A percentile compares a stretch with the other conserved stretches of the same genome.
These are phyloP conservation scores for Rhodotorula sp. DNA, from an alignment of 1,284 basidiomycete genomes.

Conservation along the genomic window DNA sequence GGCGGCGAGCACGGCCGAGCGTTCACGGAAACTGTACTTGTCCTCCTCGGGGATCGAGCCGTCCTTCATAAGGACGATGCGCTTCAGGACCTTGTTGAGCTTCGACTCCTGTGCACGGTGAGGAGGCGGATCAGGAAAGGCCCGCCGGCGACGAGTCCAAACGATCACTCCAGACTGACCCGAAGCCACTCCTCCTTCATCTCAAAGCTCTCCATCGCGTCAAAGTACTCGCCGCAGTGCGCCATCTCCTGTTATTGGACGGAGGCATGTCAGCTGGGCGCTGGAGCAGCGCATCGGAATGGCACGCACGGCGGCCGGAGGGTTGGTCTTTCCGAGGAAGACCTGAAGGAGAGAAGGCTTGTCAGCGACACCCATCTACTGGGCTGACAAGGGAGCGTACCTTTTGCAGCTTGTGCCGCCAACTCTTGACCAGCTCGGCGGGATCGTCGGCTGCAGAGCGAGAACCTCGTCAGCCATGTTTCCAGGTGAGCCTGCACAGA, in stretches of 20 bases:
- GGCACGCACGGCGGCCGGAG: constrained; percentile 45
- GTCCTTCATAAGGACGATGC: constrained; percentile 69
- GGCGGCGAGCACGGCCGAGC: constrained; percentile 56
- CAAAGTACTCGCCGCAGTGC: constrained; percentile 69
- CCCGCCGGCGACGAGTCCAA: too few relatives aligned
- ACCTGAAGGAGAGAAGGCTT: constrained; percentile 39
- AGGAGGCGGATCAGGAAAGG: too few relatives aligned
- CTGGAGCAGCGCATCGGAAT: background rate
- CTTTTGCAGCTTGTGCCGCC: constrained; percentile 87
- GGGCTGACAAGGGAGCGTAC: constrained; percentile 40
- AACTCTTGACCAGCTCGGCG: constrained; percentile 62
- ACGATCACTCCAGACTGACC: constrained; percentile 52
- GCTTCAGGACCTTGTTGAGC: constrained; percentile 97
- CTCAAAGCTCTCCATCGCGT: constrained; percentile 76
- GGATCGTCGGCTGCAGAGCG: constrained; percentile 47
- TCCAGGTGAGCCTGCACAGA: too few relatives aligned
- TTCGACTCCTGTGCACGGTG: constrained; percentile 65
- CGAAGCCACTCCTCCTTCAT: constrained; percentile 82
- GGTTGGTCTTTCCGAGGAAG: constrained; percentile 65
- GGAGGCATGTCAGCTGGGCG: background rate
- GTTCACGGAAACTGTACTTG: constrained; percentile 80
- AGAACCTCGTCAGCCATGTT: background rate
- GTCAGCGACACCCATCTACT: background rate
- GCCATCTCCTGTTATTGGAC: constrained; percentile 45
- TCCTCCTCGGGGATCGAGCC: constrained; percentile 73